These are phyloP conservation scores for Coemansia sp. DNA, from an alignment of 192 early-diverging fungal genomes.

Conservation along the genomic window DNA sequence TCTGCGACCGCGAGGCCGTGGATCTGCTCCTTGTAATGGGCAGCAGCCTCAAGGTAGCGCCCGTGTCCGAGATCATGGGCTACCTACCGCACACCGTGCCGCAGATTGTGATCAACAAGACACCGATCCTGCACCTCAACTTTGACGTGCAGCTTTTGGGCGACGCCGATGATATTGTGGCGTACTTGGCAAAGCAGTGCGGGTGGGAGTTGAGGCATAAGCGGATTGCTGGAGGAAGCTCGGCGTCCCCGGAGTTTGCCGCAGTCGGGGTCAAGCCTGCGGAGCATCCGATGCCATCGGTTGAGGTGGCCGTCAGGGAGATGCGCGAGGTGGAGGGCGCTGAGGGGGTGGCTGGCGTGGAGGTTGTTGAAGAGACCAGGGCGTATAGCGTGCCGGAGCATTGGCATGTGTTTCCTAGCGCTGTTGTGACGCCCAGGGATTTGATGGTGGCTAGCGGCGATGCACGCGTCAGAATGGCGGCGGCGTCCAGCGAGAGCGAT, in stretches of 20 bases:
- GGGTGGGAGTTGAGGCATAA: conserved; percentile 75
- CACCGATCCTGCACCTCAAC: conserved; percentile 76
- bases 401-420: conserved; percentile 49
- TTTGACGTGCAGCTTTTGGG: conserved; percentile 92
- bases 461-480: conserved; percentile 27
- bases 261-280: conserved; percentile 1
- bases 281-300: not conserved
- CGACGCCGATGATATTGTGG: conserved; percentile 79
- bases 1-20: conserved; percentile 68
- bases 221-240: conserved; percentile 60
- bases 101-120: conserved; percentile 90
- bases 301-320: conserved; percentile 10
- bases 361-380: conserved; percentile 8
- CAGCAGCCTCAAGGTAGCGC: conserved; percentile 90
- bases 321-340: conserved; percentile 1
- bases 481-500: conserved; percentile 33
- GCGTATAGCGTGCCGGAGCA: conserved; percentile 29
- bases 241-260: conserved; percentile 40
- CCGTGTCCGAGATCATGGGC: conserved; percentile 87
- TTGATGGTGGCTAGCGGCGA: conserved; percentile 38
- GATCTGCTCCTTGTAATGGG: conserved; percentile 96
- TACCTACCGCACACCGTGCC: conserved; percentile 79
- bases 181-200: conserved; percentile 66
- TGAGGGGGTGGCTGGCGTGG: not conserved
- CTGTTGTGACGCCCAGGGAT: conserved; percentile 37